A percentile compares a stretch with the other conserved stretches of the same genome.
Conservation (phyloP, 75 land plant species). For the Pinus tabuliformis region DNA sequence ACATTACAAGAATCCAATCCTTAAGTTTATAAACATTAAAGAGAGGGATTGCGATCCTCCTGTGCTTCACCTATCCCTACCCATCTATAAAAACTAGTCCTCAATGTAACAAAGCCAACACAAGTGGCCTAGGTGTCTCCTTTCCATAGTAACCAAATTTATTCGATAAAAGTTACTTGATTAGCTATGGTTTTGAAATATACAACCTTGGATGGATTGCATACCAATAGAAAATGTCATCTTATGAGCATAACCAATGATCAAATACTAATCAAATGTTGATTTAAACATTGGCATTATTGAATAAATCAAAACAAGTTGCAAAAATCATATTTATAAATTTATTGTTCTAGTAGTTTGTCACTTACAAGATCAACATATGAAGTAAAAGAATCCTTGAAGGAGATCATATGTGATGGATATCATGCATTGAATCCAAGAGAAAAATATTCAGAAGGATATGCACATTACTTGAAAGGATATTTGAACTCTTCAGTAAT, state of each 20-base stretch:
- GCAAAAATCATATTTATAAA: neutral
- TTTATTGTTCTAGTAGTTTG: neutral
- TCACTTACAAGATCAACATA: no score
- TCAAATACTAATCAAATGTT: no score
- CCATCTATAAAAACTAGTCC: slow-evolving; percentile 23
- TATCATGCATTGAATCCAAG: no score
- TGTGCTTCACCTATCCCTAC: slow-evolving; percentile 15
- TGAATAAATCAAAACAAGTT: neutral
- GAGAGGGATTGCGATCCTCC: slow-evolving; percentile 14
- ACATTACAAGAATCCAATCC: slow-evolving; percentile 11
- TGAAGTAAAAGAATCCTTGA: neutral
- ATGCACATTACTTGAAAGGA: no score
- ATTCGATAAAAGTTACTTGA: slow-evolving; percentile 32
- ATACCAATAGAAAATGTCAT: slow-evolving; percentile 39
- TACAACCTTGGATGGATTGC: slow-evolving; percentile 38
- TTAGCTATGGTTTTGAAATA: slow-evolving; percentile 36
- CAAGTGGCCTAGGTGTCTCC: neutral
- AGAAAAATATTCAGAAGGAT: no score
- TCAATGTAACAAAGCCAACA: slow-evolving; percentile 14
- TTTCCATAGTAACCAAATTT: slow-evolving; percentile 24
- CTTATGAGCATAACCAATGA: slow-evolving; percentile 20
- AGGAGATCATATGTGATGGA: no score
- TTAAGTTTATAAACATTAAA: slow-evolving; percentile 31
- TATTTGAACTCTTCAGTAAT: no score
- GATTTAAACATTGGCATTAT: no score